Base-by-base conservation (phyloP, 1,284 basidiomycete genomes). In the Cutaneotrichosporon sp. region DNA sequence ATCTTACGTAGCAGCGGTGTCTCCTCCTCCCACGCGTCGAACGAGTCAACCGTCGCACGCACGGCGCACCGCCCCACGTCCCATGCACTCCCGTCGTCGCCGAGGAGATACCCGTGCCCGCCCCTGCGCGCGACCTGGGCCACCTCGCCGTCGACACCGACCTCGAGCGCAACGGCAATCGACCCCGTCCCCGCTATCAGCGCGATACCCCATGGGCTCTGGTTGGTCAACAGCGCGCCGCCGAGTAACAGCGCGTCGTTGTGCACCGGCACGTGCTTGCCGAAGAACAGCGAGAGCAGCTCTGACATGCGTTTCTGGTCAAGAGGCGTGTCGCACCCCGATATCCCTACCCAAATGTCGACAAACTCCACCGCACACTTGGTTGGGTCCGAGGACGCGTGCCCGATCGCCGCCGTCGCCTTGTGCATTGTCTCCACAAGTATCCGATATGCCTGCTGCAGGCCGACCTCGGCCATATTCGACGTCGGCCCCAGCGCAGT, bases 171-270 rank as follows among this genome's bases (percentile, higher is more conserved):
- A 20, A 69, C 52, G 0, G 64, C 62, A 7, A 71, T 61, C 4
- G 60, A 63, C 1, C 69, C 69, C 8, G 69, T 71, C 1, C 69
- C 69, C 4, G 66, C 66, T 15, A 71, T 67, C 8, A 71, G 64
- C 10, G 65, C 65, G n/a, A 71, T 48, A 1, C 69, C 69, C 69
- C 69, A 71, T 4, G 58, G 60, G 10, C 46, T 56, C 10, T 56
- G 40, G 46, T 60, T 49, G 1, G 52, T 55, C 13, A 71, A 52
- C 18, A 71, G 55, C 8, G 63, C 58, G 1, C 67, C 67, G 22
- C 66, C 66, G 5, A 71, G 61, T 2, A 71, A 59, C 21, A 67
- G 62, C 3, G 65, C 67, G 49, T 71, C 69, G 50, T 71, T 71
- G 41, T 65, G 45, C 13, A 67, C 58, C 14, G 13, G 14, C 15